Evolutionary conservation across 768 basidiomycete species (phyloP).

Genomic region (Panaeolus cyanescens): DNA sequence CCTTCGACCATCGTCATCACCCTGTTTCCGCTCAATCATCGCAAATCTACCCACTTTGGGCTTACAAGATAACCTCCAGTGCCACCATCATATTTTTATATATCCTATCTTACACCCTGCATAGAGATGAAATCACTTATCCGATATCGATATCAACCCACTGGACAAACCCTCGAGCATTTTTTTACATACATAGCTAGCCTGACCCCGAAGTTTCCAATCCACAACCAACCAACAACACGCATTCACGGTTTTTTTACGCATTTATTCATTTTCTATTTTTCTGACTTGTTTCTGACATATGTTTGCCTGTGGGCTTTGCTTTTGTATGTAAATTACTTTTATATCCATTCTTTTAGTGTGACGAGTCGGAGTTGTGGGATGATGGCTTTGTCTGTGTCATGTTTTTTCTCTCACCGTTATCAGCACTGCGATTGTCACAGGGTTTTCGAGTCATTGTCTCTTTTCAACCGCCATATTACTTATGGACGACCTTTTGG

Average conservation of each 20-base stretch:
- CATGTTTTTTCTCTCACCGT: background rate
- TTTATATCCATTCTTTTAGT: background rate
- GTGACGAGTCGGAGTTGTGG: background rate
- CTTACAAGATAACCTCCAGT: too few species aligned
- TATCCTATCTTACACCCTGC: constrained; percentile 3
- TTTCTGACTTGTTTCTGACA: too few species aligned
- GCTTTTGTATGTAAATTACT: constrained; percentile 1
- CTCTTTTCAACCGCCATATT: too few species aligned
- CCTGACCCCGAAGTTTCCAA: background rate
- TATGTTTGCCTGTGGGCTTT: background rate
- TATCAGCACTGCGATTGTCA: background rate
- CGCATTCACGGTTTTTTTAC: background rate
- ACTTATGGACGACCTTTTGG: too few species aligned
- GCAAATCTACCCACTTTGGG: too few species aligned
- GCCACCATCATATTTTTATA: constrained; percentile 1
- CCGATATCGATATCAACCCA: background rate
- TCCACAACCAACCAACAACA: background rate
- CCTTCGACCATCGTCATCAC: too few species aligned
- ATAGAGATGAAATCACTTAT: background rate
- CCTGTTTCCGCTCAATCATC: too few species aligned
- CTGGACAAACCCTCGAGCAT: constrained; percentile 1
- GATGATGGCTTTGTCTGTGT: background rate
- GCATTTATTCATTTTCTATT: background rate
- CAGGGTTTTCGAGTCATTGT: too few species aligned
- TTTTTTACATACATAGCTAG: background rate